Evolutionary conservation across 257 asterid species (phyloP), one percentile per base, ranked within the genome.

Genomic region (Buddleja alternifolia): DNA sequence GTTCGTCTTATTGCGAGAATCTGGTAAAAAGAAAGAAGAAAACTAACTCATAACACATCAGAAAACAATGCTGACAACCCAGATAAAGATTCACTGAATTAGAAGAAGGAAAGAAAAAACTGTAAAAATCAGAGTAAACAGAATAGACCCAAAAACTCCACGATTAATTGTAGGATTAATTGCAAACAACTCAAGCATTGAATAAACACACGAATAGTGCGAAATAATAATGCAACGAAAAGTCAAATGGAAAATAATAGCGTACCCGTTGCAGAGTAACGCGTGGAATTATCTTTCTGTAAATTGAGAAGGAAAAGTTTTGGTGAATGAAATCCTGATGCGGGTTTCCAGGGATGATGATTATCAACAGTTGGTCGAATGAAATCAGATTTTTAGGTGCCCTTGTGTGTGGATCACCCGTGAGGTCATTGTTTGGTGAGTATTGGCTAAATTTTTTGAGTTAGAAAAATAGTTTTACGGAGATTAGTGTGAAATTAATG

Each of bases 221-320:
- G 10, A 10, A 61, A 14, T 10, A 41, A 10, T 3, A 48, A 51
- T 58, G 57, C 23, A 41, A 48, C 17, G 2, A 6, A 42, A 66
- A 67, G 80, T 57, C 79, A 52, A n/a, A 65, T 16, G 58, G 32
- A 56, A 25, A 70, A 63, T n/a, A n/a, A n/a, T 64, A 42, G 57
- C 70, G 50, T 57, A 73, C 76, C 70, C 50, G 66, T 21, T 69
- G 52, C n/a, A 42, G 19, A 67, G 73, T 37, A 20, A 9, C 14
- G 66, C 55, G 54, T 19, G 78, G 60, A 55, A 66, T 19, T 67
- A 53, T 19, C 71, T 60, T n/a, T 46, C 41, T 21, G 63, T 11
- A 0, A 32, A 40, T n/a, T 67, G 45, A 29, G 47, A 55, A 61
- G 2, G 23, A 20, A 29, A 56, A 8, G 21, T 63, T 39, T 34